Conservation (phyloP, 495 filamentous ascomycete genomes). For the Daldinia bambusicola region DNA sequence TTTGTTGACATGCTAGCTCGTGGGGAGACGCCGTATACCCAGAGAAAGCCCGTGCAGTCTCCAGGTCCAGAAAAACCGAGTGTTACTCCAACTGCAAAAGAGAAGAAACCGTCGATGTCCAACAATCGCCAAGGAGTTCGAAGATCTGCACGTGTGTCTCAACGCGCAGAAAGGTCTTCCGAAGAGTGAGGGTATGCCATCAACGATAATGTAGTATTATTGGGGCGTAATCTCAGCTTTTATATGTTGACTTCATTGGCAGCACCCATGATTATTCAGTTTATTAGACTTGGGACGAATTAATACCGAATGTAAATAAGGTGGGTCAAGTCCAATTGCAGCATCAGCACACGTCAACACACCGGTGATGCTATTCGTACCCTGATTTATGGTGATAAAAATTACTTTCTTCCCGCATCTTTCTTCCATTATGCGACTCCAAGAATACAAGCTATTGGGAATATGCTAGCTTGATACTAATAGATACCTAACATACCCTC, state of each 20-base stretch:
- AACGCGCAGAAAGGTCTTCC: neutral
- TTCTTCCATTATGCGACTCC: neutral
- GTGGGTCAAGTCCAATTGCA: no score
- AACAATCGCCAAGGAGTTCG: neutral
- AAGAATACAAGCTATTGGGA: neutral
- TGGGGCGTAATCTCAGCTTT: no score
- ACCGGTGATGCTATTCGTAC: no score
- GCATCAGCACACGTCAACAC: no score
- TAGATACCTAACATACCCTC: no score
- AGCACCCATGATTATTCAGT: no score
- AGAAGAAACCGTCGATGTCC: neutral
- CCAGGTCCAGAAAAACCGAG: no score
- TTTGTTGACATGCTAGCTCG: constrained; percentile 41
- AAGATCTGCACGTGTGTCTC: neutral
- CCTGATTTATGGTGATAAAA: no score
- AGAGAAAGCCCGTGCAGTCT: neutral
- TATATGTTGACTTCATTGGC: no score
- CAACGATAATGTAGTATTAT: neutral
- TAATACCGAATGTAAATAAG: no score
- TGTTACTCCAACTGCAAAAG: neutral
- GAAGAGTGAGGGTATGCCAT: neutral
- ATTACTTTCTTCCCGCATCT: no score
- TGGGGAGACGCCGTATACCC: neutral
- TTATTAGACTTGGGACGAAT: no score
- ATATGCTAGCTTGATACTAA: neutral